Evolutionary conservation across 176 grass and related monocot genomes (phyloP), one percentile per base, ranked within the genome.

Genomic region (Bromus sterilis): DNA sequence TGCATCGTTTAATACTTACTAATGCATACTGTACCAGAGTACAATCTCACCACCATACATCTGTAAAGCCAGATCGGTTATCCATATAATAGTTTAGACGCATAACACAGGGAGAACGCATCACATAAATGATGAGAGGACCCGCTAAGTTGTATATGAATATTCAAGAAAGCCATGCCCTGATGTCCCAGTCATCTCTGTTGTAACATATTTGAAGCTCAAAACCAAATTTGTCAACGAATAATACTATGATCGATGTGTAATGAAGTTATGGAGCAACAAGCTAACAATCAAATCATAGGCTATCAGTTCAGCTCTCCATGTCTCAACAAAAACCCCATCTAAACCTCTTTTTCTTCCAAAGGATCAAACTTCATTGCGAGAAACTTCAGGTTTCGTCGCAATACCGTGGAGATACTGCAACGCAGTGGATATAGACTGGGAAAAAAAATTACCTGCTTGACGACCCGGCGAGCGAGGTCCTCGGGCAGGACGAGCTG

Each of bases 391-490:
- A 77, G 86, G 84, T 80, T 78, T 69, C 59, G 56, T 26, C 74
- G 9, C 53, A 78, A 49, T 71, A 35, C 37, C 65, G 56, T 1
- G 57, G 58, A 32, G 33, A 85, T 23, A 36, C 29, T 68, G 7
- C 60, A 75, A 40, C 56, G 30, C 68, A 46, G 43, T 62, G 39
- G 40, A 65, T 14, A 59, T 34, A 68, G 75, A 74, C 9, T 21
- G 56, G 18, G 35, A 0, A 13, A 13, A 60, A 58, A 64, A 35
- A 35, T 28, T 86, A 92, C 94, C 91, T 97, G 94, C 78, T 97
- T 97, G 70, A 90, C 88, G 89, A 97, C 60, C 84, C 87, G 84
- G 40, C 88, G 89, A 34, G 86, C 75, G n/a, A 94, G 79, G 1
- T 93, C 89, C 32, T 94, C 94, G 8, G 85, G 75, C 1, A 97